Evolutionary conservation across 2,329 filamentous ascomycete genomes (phyloP), one percentile per base, ranked within the genome.

Genomic region (Aspergillus caelatus): DNA sequence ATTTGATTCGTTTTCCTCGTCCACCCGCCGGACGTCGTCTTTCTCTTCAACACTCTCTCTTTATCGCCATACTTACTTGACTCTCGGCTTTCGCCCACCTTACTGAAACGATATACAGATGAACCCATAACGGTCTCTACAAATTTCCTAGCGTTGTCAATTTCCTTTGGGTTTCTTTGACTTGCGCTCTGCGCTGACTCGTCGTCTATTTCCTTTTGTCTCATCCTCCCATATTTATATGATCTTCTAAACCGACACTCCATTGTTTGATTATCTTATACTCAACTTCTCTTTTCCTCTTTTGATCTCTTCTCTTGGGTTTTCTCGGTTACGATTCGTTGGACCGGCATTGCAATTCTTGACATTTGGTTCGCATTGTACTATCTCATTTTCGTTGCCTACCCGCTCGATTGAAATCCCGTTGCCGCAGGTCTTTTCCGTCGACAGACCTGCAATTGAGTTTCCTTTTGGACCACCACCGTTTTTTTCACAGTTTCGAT

Each of bases 91-190:
- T 61, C 54, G 57, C 67, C 67, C 58, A 62, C 60, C 63, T 64
- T 64, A 70, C 68, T 67, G 63, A 71, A 72, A 77, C 73, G 71
- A 78, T 68, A 75, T 73, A 74, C 75, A 70, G 74, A 78, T 78
- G 76, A 75, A 72, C 71, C 71, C 68, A 78, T 78, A 78, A 78
- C 77, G 74, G 74, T 78, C 75, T 73, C 71, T 75, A 71, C 70
- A 8, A 67, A 62, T 72, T 75, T 74, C 73, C 71, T 74, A 73
- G 64, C 71, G 69, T 77, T 72, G 62, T 72, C 64, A 70, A 68
- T 68, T 66, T 65, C 64, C 63, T 52, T 54, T 52, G 67, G 73
- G 71, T 72, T 67, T 58, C 65, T 62, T 66, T 63, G 65, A 70
- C 65, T 65, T 68, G 70, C 74, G 71, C 71, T 59, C 61, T 55